These are phyloP conservation scores for Fusarium domesticum DNA, from an alignment of 2,329 filamentous ascomycete genomes.

Conservation along the genomic window DNA sequence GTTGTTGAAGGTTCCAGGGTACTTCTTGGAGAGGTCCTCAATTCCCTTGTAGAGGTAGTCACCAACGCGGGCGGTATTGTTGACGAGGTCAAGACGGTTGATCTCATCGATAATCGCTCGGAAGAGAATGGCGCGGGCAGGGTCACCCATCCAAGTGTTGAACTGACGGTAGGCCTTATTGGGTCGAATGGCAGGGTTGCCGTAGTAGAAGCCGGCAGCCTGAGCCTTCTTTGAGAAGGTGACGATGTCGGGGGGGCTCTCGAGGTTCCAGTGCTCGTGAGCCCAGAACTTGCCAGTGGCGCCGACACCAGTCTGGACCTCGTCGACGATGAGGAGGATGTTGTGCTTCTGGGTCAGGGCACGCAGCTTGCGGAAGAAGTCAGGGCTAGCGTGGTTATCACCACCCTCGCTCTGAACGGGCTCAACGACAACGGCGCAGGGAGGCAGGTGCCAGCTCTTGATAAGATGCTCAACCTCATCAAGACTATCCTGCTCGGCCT, in stretches of 20 bases:
- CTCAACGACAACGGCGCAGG: conserved; percentile 80
- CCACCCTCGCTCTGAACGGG: conserved; percentile 92
- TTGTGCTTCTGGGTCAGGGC: conserved; percentile 73
- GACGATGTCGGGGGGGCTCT: conserved; percentile 82
- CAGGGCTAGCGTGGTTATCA: conserved; percentile 86
- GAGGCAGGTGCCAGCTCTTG: conserved; percentile 72
- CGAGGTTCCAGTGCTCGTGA: conserved; percentile 88
- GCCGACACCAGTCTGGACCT: conserved; percentile 90
- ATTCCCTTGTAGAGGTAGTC: conserved; percentile 74
- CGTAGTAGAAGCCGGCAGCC: conserved; percentile 89
- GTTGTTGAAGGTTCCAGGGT: conserved; percentile 76
- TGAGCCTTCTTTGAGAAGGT: conserved; percentile 96
- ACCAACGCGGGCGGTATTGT: conserved; percentile 73
- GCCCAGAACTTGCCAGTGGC: conserved; percentile 96
- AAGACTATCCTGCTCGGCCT: conserved; percentile 75
- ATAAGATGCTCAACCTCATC: conserved; percentile 82
- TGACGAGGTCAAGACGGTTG: conserved; percentile 70
- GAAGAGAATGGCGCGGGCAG: conserved; percentile 80
- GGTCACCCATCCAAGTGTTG: conserved; percentile 98
- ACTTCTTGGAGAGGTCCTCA: conserved; percentile 63
- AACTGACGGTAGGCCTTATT: conserved; percentile 96
- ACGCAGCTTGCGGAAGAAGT: conserved; percentile 82
- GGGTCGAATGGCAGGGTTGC: conserved; percentile 72
- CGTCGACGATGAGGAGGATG: conserved; percentile 85
- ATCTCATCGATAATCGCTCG: conserved; percentile 82